Evolutionary conservation across 495 filamentous ascomycete species (phyloP).

Genomic region (Annulohypoxylon bovei): DNA sequence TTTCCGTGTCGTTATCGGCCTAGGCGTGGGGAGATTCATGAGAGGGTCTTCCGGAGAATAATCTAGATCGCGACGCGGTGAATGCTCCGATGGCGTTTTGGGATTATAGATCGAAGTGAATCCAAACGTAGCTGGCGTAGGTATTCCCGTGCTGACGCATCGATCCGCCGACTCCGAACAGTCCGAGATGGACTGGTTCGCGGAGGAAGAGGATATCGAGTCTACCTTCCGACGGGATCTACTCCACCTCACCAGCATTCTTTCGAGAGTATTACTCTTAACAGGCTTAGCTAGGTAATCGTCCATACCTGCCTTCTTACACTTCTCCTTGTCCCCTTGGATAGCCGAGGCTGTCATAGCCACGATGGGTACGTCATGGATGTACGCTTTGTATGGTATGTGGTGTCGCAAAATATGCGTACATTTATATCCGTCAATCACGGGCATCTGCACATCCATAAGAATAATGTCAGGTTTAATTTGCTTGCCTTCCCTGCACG

Average conservation of each 20-base stretch:
- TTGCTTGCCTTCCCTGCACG: slow-evolving; percentile 49
- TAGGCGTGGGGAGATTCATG: slow-evolving; percentile 42
- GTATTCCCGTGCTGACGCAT: slow-evolving; percentile 47
- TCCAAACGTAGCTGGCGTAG: slow-evolving; percentile 25
- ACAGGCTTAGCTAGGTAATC: slow-evolving; percentile 86
- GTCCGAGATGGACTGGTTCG: slow-evolving; percentile 33
- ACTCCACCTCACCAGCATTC: slow-evolving; percentile 65
- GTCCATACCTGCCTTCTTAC: slow-evolving; percentile 80
- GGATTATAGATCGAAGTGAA: slow-evolving; percentile 18
- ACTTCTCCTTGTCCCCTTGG: slow-evolving; percentile 83
- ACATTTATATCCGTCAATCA: slow-evolving; percentile 81
- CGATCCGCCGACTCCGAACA: slow-evolving; percentile 48
- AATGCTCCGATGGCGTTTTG: slow-evolving; percentile 18
- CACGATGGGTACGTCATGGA: slow-evolving; percentile 72
- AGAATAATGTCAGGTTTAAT: slow-evolving; percentile 78
- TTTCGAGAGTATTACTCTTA: slow-evolving; percentile 72
- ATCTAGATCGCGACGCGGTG: slow-evolving; percentile 11
- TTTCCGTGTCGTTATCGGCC: slow-evolving; percentile 28
- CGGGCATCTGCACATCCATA: slow-evolving; percentile 89
- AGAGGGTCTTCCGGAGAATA: slow-evolving; percentile 26
- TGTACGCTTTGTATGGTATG: slow-evolving; percentile 62
- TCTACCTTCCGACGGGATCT: slow-evolving; percentile 29
- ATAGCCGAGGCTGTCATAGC: slow-evolving; percentile 87
- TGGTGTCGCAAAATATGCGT: slow-evolving; percentile 75
- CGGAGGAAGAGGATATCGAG: slow-evolving; percentile 27